Evolutionary conservation across 2,329 filamentous ascomycete genomes (phyloP).

Genomic region (Ilyonectria robusta): DNA sequence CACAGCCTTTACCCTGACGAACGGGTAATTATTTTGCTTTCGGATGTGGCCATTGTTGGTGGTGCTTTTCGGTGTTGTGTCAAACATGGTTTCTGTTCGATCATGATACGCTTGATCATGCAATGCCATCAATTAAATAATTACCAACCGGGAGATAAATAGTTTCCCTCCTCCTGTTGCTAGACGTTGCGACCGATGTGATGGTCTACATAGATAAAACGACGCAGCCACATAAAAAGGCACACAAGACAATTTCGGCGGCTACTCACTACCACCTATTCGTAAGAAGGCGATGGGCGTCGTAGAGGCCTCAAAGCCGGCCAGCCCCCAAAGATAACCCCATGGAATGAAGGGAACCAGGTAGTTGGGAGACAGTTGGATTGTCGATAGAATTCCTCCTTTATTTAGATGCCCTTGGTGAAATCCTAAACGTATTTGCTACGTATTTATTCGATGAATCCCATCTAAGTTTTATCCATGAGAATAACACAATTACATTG

Average conservation of each 20-base stretch:
- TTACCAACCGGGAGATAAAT: too few relatives aligned
- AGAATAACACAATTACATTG: not conserved
- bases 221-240: not conserved
- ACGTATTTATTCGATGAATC: not conserved
- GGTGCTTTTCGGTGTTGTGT: not conserved
- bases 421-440: not conserved
- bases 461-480: too few relatives aligned
- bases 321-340: not conserved
- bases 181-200: not conserved
- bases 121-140: not conserved
- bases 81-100: too few relatives aligned
- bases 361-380: not conserved
- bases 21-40: not conserved
- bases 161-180: not conserved
- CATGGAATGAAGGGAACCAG: not conserved
- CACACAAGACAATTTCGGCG: not conserved
- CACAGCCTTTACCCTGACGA: not conserved
- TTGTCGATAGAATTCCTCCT: not conserved
- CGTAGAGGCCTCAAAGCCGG: not conserved
- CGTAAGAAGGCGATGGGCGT: not conserved
- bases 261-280: not conserved
- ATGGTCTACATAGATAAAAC: not conserved
- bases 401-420: not conserved
- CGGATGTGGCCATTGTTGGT: not conserved
- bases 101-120: not conserved